Base-by-base conservation (phyloP, 805 yeast species). In the Candida fluviatilis region DNA sequence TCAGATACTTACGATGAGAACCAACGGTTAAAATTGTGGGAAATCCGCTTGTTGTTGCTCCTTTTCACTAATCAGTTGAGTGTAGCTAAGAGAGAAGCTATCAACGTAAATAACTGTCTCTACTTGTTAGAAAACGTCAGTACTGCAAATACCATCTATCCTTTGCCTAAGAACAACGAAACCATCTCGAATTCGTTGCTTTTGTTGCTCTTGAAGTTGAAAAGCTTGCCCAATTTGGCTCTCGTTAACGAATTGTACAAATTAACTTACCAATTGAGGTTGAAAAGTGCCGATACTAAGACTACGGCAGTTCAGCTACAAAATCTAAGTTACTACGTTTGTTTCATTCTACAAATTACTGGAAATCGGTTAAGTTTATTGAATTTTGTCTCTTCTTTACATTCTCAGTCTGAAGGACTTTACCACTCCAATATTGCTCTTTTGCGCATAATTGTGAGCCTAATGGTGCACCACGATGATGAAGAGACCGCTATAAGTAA, bases 221-320 rank as follows among this genome's bases (percentile, higher is more conserved):
- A 65, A 40, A 60, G 70, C 21, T 60, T 67, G 1, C 69, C 76
- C 4, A 71, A 64, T 39, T 37, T 72, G 41, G 48, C 55, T 18
- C 47, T 72, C 16, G 58, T 74, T 16, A 72, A 71, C 39, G 75
- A 67, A 33, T 50, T 66, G 28, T 75, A 71, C 52, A 65, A 63
- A 39, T 55, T 73, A 21, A 55, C 71, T 30, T 62, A 70, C 36
- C 71, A 64, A 40, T 37, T 58, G 15, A 39, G 72, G 24, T 46
- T 66, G 29, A 53, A 51, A 32, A 41, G 50, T 12, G 27, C 42
- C 5, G 31, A 35, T 14, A 29, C n/a, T 14, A 35, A 29, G 16
- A 39, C 32, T 1, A 12, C 16, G 6, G 12, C 13, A 23, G 18
- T 23, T 4, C 26, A 33, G 3, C 24, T 49, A 19, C 19, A 31